Percentiles rank a stretch among this genome's conserved stretches.
Conservation (phyloP, 2,329 filamentous ascomycete genomes). For the Aspergillus tanneri region DNA sequence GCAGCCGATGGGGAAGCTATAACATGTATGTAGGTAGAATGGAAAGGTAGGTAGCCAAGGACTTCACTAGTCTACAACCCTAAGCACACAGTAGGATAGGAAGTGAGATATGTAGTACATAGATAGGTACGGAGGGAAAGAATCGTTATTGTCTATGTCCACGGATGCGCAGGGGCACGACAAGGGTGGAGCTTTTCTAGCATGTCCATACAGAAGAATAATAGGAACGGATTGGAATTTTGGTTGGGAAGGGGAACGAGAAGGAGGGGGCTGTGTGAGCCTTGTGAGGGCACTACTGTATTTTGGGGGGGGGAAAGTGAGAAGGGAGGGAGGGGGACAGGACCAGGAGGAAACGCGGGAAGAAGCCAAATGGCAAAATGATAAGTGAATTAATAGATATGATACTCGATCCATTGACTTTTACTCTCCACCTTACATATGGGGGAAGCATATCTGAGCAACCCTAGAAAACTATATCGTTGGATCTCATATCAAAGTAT, state of each 20-base stretch:
- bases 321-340: no score
- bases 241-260: slow-evolving; percentile 4
- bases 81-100: no score
- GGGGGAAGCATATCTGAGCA: slow-evolving; percentile 2
- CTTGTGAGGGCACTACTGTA: no score
- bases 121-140: not conserved
- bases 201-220: not conserved
- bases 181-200: slow-evolving; percentile 10
- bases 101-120: no score
- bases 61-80: slow-evolving; percentile 6
- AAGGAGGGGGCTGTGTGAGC: slow-evolving; percentile 15
- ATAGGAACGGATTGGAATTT: no score
- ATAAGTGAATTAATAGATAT: not conserved
- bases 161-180: slow-evolving; percentile 14
- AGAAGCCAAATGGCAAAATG: no score
- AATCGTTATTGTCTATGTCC: slow-evolving; percentile 13
- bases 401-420: not conserved
- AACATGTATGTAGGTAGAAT: not conserved
- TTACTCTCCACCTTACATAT: slow-evolving; percentile 6
- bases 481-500: not conserved
- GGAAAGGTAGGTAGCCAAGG: not conserved
- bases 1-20: not conserved
- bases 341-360: no score
- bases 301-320: not conserved
- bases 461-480: not conserved